phyloP scores from a whole-genome alignment of 2,329 filamentous ascomycete species.

The Cladophialophora carrionii region DNA sequence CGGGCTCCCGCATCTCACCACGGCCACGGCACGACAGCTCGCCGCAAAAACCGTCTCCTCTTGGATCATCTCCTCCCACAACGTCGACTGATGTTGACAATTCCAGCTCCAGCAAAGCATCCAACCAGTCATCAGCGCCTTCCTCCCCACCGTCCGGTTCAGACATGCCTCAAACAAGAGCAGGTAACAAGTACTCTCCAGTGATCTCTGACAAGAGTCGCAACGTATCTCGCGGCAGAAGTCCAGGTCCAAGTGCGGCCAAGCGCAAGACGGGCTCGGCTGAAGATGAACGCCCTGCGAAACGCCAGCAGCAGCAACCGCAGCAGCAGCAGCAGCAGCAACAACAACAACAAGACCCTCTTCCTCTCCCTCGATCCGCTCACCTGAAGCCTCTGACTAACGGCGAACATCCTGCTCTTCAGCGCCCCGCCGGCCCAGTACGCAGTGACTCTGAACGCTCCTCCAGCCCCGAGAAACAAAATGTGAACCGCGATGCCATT shows the following conservation, averaged over 20 bases:
- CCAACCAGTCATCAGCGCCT: conserved; percentile 50
- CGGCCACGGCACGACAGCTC: conserved; percentile 52
- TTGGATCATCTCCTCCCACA: conserved; percentile 63
- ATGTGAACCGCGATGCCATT: conserved; percentile 46
- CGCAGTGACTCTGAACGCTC: conserved; percentile 32
- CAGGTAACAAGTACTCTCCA: conserved; percentile 41
- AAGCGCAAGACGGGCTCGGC: conserved; percentile 48
- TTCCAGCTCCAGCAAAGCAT: conserved; percentile 46
- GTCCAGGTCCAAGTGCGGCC: conserved; percentile 42
- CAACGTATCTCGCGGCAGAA: conserved; percentile 28
- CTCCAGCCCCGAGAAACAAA: conserved; percentile 42
- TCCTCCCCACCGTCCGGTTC: conserved; percentile 48
- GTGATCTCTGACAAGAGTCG: conserved; percentile 30
- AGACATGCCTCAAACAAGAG: conserved; percentile 39
- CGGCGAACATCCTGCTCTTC: conserved; percentile 15
- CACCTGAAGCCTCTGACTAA: conserved; percentile 37
- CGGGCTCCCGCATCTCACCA: conserved; percentile 38
- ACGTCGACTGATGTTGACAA: conserved; percentile 62
- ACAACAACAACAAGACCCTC: conserved; percentile 1
- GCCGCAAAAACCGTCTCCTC: conserved; percentile 64
- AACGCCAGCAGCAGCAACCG: conserved; percentile 40
- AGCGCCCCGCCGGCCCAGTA: conserved; percentile 22
- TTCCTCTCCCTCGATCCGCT: conserved; percentile 23
- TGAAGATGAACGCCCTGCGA: conserved; percentile 40
- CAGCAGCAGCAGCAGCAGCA: conserved; percentile 32